A percentile compares a stretch with the other conserved stretches of the same genome.
Evolutionary conservation across 257 asterid genomes (phyloP).

Genomic region (Nicotiana tomentosiformis): DNA sequence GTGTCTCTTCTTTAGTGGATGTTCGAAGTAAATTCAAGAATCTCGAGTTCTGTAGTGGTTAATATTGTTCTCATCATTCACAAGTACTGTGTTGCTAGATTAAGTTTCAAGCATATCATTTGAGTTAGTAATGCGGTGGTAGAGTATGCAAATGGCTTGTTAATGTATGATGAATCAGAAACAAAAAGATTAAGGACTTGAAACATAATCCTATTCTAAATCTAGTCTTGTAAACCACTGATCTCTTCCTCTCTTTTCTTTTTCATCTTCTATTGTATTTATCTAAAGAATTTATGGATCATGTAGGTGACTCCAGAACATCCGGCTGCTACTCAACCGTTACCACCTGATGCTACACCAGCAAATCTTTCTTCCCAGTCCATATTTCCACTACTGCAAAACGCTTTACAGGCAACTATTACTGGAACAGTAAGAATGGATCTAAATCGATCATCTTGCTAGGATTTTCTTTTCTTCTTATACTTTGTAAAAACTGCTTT

Average conservation of each 20-base stretch:
- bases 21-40: neutral
- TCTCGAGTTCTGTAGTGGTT: neutral
- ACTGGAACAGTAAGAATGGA: slow-evolving; percentile 58
- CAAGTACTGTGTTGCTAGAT: neutral
- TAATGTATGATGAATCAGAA: neutral
- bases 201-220: neutral
- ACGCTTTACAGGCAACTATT: slow-evolving; percentile 58
- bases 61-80: neutral
- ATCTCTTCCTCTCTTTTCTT: neutral
- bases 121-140: neutral
- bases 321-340: slow-evolving; percentile 30
- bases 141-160: neutral
- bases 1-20: neutral
- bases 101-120: neutral
- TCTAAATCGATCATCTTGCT: slow-evolving; percentile 5
- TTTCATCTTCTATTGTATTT: neutral
- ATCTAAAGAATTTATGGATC: slow-evolving; percentile 11
- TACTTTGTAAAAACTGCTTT: neutral
- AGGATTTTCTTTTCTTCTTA: neutral
- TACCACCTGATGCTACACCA: slow-evolving; percentile 43
- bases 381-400: slow-evolving; percentile 55
- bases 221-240: neutral
- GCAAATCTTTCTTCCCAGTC: slow-evolving; percentile 39
- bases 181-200: neutral
- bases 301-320: slow-evolving; percentile 59